phyloP scores from a whole-genome alignment of 176 grass and related monocot species.

The Triticum timopheevii region DNA sequence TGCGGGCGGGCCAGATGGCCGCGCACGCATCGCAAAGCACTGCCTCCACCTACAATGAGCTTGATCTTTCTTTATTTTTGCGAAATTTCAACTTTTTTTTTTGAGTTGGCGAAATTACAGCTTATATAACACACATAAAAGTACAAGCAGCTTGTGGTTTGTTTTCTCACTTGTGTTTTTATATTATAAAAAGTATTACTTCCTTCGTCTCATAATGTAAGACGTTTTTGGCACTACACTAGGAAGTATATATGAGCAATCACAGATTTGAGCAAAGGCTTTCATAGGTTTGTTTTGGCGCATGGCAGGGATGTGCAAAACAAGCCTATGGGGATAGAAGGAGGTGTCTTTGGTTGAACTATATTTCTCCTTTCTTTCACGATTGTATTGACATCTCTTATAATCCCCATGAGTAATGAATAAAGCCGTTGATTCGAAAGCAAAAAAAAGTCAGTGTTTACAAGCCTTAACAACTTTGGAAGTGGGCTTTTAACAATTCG shows the following conservation, averaged over 20 bases:
- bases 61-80: neutral
- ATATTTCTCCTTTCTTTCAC: neutral
- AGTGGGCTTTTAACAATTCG: too few relatives aligned
- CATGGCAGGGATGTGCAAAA: neutral
- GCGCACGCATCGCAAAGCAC: conserved; percentile 21
- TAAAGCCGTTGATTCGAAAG: neutral
- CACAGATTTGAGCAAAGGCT: neutral
- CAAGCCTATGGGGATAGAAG: neutral
- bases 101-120: too few relatives aligned
- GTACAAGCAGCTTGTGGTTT: too few relatives aligned
- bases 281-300: neutral
- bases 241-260: too few relatives aligned
- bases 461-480: too few relatives aligned
- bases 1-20: neutral
- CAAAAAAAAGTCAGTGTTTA: neutral
- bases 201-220: too few relatives aligned
- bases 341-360: neutral
- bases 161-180: too few relatives aligned
- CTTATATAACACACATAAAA: too few relatives aligned
- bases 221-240: too few relatives aligned
- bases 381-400: neutral
- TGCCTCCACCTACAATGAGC: neutral
- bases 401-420: neutral
- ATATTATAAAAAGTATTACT: too few relatives aligned
- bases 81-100: neutral